Conservation (phyloP, 192 early-diverging fungal genomes). For the Backusella macrospora region DNA sequence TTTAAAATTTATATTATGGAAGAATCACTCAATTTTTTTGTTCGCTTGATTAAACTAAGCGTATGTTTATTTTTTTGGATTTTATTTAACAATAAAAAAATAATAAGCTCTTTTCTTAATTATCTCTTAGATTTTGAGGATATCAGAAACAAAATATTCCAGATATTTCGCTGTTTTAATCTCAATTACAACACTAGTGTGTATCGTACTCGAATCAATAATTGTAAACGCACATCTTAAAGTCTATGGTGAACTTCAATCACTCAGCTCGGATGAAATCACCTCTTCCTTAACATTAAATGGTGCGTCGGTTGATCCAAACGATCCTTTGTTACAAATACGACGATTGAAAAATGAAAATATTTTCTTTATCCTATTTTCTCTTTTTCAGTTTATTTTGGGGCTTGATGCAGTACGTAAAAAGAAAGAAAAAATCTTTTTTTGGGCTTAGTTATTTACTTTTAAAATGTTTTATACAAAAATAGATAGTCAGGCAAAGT, state of each 20-base stretch:
- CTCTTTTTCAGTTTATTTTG: constrained; percentile 23
- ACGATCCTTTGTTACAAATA: constrained; percentile 6
- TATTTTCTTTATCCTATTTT: constrained; percentile 26
- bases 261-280: background rate
- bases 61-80: background rate
- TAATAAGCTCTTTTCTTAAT: background rate
- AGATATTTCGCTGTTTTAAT: constrained; percentile 14
- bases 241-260: background rate
- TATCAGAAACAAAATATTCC: constrained; percentile 4
- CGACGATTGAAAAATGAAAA: constrained; percentile 26
- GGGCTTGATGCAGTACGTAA: constrained; percentile 28
- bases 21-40: background rate
- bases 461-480: background rate
- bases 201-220: constrained; percentile 21
- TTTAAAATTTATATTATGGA: background rate
- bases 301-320: constrained; percentile 2
- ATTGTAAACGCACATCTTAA: constrained; percentile 18
- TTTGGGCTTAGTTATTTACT: background rate
- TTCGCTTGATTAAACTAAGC: constrained; percentile 12
- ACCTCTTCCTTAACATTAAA: background rate
- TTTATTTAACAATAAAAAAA: background rate
- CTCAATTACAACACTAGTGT: constrained; percentile 16
- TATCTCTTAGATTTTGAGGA: background rate
- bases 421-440: background rate
- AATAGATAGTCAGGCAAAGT: constrained; percentile 27